These are phyloP conservation scores for Irpex sp. DNA, from an alignment of 1,284 basidiomycete species.

Conservation along the genomic window DNA sequence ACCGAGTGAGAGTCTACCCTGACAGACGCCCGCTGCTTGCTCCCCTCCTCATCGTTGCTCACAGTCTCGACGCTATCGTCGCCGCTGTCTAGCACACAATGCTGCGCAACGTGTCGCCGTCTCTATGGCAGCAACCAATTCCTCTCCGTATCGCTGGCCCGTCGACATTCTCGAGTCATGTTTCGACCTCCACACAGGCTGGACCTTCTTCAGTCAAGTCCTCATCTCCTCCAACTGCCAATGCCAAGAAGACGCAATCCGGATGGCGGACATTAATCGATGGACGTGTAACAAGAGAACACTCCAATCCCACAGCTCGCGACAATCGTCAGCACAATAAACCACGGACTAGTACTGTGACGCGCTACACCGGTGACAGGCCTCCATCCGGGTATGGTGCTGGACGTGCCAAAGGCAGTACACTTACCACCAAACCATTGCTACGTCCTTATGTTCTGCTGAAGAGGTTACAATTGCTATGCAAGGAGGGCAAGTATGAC, in stretches of 20 bases:
- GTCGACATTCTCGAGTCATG: not conserved
- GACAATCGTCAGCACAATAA: too few relatives aligned
- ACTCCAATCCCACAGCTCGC: too few relatives aligned
- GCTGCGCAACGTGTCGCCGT: conserved; percentile 16
- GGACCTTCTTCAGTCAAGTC: too few relatives aligned
- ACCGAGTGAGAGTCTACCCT: not conserved
- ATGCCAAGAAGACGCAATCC: not conserved
- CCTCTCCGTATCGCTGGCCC: not conserved
- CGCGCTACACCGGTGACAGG: too few relatives aligned
- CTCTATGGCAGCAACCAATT: conserved; percentile 5
- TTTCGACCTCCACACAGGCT: not conserved
- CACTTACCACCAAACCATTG: conserved; percentile 18
- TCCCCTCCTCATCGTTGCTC: not conserved
- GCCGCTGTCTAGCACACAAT: conserved; percentile 7
- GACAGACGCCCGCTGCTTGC: not conserved
- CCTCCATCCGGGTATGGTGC: too few relatives aligned
- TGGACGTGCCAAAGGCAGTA: too few relatives aligned
- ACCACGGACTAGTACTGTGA: too few relatives aligned
- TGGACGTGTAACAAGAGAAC: too few relatives aligned
- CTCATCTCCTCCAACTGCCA: not conserved
- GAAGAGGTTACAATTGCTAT: conserved; percentile 50
- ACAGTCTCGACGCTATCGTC: not conserved
- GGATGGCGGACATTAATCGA: too few relatives aligned
- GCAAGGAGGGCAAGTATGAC: conserved; percentile 48
- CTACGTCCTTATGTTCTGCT: conserved; percentile 63